Base-by-base conservation (phyloP, 371 early-diverging fungal species). In the Dichotomocladium elegans region DNA sequence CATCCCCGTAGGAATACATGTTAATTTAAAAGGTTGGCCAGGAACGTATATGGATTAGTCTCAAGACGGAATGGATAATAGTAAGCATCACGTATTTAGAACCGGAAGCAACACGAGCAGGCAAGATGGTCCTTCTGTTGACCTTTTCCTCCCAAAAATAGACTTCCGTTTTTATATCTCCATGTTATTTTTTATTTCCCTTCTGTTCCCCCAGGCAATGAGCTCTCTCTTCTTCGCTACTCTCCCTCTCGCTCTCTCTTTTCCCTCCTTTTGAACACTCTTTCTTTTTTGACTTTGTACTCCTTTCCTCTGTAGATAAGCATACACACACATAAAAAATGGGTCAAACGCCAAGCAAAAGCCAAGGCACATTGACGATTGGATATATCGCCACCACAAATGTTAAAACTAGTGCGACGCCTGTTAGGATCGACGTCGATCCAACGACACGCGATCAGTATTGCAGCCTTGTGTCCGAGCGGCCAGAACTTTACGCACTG, bases 331-430 rank as follows among this genome's bases (percentile, higher is more conserved):
- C 44, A 54, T 41, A 41, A 41, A 43, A 15, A 11, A 58, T 58
- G 58, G 58, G 58, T 40, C 58, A 58, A 47, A 31, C 47, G n/a
- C 12, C 45, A 14, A 58, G 58, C 28, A 58, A 50, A 25, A 46
- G 19, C 3, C 45, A 58, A 35, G 47, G 52, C n/a, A 40, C 44
- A 28, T 37, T 58, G 9, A 58, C 58, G 11, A 40, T 58, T 41
- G 58, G 52, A n/a, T 31, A 58, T 27, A n/a, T 51, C 31, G 27
- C 26, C n/a, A 24, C 33, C 3, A 34, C 41, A n/a, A 27, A 35
- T 28, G 15, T 48, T 11, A 41, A 15, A 29, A 19, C 21, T 41
- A 12, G 10, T 19, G n/a, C 43, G 4, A 9, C 37, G 21, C n/a
- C 3, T 4, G 27, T 6, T 14, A 50, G 8, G 51, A 50, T n/a